Evolutionary conservation across 768 basidiomycete genomes (phyloP).

Genomic region (Suillus decipiens): DNA sequence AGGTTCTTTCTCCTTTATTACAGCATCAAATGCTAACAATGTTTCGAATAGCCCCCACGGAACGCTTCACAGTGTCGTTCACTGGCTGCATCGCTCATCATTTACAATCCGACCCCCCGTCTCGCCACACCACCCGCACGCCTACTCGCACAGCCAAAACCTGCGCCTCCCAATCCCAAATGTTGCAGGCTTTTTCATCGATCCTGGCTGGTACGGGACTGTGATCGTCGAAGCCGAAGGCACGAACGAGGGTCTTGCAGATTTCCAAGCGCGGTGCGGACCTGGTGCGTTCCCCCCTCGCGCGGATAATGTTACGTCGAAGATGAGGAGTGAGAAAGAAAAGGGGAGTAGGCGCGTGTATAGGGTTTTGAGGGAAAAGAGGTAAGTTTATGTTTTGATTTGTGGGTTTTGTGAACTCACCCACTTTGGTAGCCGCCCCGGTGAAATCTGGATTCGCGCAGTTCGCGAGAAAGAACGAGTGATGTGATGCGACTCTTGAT

Average conservation of each 20-base stretch:
- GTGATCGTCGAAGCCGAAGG: conserved; percentile 86
- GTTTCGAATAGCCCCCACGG: conserved; percentile 68
- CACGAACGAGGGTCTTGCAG: conserved; percentile 81
- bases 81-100: conserved; percentile 82
- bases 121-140: conserved; percentile 32
- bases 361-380: conserved; percentile 75
- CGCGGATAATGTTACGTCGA: conserved; percentile 38
- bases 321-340: conserved; percentile 39
- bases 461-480: conserved; percentile 69
- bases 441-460: conserved; percentile 70
- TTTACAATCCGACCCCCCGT: conserved; percentile 63
- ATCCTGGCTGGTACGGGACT: conserved; percentile 81
- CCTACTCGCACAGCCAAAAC: conserved; percentile 28
- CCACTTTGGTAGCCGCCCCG: conserved; percentile 55
- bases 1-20: conserved; percentile 32
- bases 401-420: neutral
- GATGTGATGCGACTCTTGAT: conserved; percentile 33
- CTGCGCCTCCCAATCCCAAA: conserved; percentile 53
- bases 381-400: conserved; percentile 42
- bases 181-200: conserved; percentile 57
- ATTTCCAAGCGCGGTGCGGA: conserved; percentile 74
- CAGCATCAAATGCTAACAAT: conserved; percentile 10
- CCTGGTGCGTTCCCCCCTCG: conserved; percentile 66
- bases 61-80: conserved; percentile 75
- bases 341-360: conserved; percentile 58